phyloP scores from a whole-genome alignment of 257 asterid species.

The Oldenlandia corymbosa region DNA sequence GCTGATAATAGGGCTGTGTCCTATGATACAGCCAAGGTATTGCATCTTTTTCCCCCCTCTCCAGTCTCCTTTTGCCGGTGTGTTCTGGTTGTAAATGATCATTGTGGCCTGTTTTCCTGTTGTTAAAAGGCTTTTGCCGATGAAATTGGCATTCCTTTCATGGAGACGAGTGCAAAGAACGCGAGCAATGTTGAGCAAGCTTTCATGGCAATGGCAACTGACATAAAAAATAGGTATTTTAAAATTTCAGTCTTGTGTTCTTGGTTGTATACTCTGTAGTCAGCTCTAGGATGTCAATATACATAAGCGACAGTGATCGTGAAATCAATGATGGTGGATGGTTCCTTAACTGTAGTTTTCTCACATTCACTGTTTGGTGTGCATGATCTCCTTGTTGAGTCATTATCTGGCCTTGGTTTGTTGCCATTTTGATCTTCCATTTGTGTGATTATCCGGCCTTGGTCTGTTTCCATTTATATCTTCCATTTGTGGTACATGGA shows the following conservation, averaged over 20 bases:
- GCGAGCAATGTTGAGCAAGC: slow-evolving; percentile 74
- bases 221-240: slow-evolving; percentile 61
- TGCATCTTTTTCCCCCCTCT: not conserved
- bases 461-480: not conserved
- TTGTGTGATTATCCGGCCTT: too few species aligned
- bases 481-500: not conserved
- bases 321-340: not conserved
- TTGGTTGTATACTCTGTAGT: not conserved
- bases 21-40: slow-evolving; percentile 73
- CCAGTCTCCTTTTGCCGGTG: slow-evolving; percentile 4
- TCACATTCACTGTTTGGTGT: not conserved
- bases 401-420: not conserved
- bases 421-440: too few species aligned
- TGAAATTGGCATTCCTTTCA: slow-evolving; percentile 76
- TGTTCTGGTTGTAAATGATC: not conserved
- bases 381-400: not conserved
- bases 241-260: not conserved
- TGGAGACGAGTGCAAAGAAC: slow-evolving; percentile 78
- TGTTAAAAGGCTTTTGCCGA: slow-evolving; percentile 67
- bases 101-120: slow-evolving; percentile 9
- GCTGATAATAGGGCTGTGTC: slow-evolving; percentile 64
- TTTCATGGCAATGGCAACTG: slow-evolving; percentile 84
- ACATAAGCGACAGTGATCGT: not conserved
- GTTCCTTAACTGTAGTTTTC: too few species aligned
- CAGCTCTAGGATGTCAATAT: not conserved